Evolutionary conservation across 75 land plant genomes (phyloP).

Genomic region (Gnetum montanum): DNA sequence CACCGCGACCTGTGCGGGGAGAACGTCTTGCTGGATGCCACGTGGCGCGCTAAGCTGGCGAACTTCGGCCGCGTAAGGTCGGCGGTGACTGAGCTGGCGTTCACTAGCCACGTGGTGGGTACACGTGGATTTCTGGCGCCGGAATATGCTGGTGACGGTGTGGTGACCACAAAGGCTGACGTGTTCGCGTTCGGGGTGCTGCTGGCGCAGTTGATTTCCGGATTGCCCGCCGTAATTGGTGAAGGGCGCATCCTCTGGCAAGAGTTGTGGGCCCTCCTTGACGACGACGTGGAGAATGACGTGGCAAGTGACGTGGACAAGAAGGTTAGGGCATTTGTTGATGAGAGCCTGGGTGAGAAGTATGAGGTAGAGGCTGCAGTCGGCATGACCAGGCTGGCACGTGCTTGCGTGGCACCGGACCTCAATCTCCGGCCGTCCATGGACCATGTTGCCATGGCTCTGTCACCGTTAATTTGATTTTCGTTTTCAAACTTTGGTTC

Average conservation of each 20-base stretch:
- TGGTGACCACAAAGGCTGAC: slow-evolving; percentile 54
- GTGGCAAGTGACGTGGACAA: not conserved
- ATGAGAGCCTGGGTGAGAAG: slow-evolving; percentile 10
- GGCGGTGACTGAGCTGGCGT: slow-evolving; percentile 6
- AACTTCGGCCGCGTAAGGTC: slow-evolving; percentile 45
- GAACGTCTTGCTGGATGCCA: slow-evolving; percentile 43
- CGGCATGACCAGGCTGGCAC: slow-evolving; percentile 19
- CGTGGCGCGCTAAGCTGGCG: slow-evolving; percentile 61
- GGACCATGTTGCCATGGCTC: slow-evolving; percentile 23
- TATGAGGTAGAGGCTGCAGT: slow-evolving; percentile 27
- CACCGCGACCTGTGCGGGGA: slow-evolving; percentile 62
- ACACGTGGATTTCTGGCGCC: slow-evolving; percentile 71
- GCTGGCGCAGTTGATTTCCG: slow-evolving; percentile 47
- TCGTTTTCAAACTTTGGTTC: no score
- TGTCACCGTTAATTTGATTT: no score
- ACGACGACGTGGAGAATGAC: not conserved
- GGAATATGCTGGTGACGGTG: slow-evolving; percentile 54
- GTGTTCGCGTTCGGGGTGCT: slow-evolving; percentile 70
- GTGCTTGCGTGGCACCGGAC: slow-evolving; percentile 26
- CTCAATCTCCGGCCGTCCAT: slow-evolving; percentile 26
- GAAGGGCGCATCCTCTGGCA: not conserved
- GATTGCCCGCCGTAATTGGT: slow-evolving; percentile 28
- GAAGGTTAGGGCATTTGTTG: slow-evolving; percentile 15
- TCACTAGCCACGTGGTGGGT: slow-evolving; percentile 37
- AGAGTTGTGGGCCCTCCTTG: slow-evolving; percentile 10